These are phyloP conservation scores for Fragaria iinumae DNA, from an alignment of 306 rosid species.

Conservation along the genomic window DNA sequence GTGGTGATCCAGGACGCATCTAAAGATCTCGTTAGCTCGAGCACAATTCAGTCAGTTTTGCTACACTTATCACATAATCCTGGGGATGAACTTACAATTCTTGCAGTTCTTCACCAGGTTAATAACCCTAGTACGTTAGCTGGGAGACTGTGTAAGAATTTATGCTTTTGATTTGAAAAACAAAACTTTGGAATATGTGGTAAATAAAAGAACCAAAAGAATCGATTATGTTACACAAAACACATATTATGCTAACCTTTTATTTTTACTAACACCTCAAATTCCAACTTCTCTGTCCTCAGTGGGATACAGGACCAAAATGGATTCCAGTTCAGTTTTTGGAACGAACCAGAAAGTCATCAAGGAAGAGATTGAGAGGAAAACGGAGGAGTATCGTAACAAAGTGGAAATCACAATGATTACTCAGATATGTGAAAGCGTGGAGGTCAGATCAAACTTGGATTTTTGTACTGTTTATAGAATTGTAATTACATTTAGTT, in stretches of 20 bases:
- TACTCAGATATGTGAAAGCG: slow-evolving; percentile 24
- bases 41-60: slow-evolving; percentile 44
- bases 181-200: neutral
- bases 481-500: neutral
- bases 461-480: neutral
- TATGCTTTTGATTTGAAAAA: neutral
- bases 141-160: slow-evolving; percentile 45
- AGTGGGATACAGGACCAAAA: slow-evolving; percentile 70
- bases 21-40: slow-evolving; percentile 45
- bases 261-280: neutral
- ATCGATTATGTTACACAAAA: neutral
- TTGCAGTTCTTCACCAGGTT: slow-evolving; percentile 71
- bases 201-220: neutral
- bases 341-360: slow-evolving; percentile 44
- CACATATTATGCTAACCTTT: slow-evolving; percentile 15
- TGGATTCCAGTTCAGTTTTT: slow-evolving; percentile 40
- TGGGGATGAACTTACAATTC: slow-evolving; percentile 65
- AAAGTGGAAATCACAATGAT: slow-evolving; percentile 32
- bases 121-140: slow-evolving; percentile 68
- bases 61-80: slow-evolving; percentile 36
- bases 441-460: slow-evolving; percentile 44
- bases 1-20: slow-evolving; percentile 78
- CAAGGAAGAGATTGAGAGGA: slow-evolving; percentile 35
- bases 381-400: slow-evolving; percentile 35
- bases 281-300: neutral